Conservation (phyloP, 139 green algal genomes). For the Chlamydomonas schloesseri region DNA sequence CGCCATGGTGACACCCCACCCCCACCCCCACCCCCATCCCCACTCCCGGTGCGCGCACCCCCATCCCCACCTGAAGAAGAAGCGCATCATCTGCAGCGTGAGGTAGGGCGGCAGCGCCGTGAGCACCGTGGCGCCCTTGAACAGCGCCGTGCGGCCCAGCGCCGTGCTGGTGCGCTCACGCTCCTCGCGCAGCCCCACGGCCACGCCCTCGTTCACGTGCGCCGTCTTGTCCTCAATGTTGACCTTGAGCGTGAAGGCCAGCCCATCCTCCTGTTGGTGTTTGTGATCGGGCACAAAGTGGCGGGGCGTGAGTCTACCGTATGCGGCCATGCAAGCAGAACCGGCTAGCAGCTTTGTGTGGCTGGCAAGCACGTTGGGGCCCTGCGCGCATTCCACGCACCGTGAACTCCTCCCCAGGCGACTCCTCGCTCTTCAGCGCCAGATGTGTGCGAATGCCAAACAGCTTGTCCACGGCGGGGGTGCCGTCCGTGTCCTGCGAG, state of each 20-base stretch:
- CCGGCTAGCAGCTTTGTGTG: too few relatives aligned
- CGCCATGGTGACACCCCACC: too few relatives aligned
- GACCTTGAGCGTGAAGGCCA: slow-evolving; percentile 90
- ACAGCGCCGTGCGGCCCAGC: slow-evolving; percentile 77
- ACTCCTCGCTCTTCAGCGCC: slow-evolving; percentile 87
- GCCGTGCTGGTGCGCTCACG: slow-evolving; percentile 82
- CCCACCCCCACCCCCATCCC: neutral
- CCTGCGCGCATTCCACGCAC: too few relatives aligned
- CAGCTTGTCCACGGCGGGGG: slow-evolving; percentile 74
- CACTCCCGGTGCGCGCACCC: neutral
- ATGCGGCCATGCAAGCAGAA: neutral
- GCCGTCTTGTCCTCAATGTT: slow-evolving; percentile 96
- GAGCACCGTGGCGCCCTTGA: slow-evolving; percentile 78
- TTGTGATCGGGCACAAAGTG: neutral
- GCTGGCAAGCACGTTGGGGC: too few relatives aligned
- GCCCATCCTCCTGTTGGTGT: slow-evolving; percentile 64
- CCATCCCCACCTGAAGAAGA: slow-evolving; percentile 68
- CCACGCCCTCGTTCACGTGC: slow-evolving; percentile 90
- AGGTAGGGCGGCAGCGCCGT: slow-evolving; percentile 85
- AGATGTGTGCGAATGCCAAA: slow-evolving; percentile 88
- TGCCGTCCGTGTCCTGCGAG: slow-evolving; percentile 57
- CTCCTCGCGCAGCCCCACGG: slow-evolving; percentile 88
- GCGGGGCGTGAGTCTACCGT: too few relatives aligned
- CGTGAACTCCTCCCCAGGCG: slow-evolving; percentile 74
- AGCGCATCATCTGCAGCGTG: slow-evolving; percentile 96